Evolutionary conservation across 331 rosid genomes (phyloP), one percentile per base, ranked within the genome.

Genomic region (Malus hybrid): DNA sequence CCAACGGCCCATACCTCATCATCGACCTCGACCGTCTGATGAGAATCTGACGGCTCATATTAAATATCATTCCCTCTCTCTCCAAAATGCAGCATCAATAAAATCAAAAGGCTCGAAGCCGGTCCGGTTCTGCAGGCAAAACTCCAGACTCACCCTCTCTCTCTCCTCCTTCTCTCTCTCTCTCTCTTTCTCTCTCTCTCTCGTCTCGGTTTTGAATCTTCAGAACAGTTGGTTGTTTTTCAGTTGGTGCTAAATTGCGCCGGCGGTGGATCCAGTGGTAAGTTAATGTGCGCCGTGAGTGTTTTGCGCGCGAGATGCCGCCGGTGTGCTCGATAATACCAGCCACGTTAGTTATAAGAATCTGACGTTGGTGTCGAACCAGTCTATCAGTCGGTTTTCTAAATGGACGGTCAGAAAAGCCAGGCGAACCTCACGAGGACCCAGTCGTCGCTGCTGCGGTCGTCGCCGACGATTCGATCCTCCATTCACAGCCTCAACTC

Each of bases 381-480:
- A 11, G 42, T 57, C 69, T 4, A 60, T 52, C 56, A 69, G 44
- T 52, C 20, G 20, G 33, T 63, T 55, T 15, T 46, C 62, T 48
- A 15, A 5, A 92, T 92, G 97, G 97, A 92, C 79, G 81, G 91
- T 50, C 93, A 82, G 83, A 90, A 83, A 83, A 85, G 93, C 68
- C 93, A 83, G 74, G 69, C 89, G 63, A 92, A 90, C 88, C 97
- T 94, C 19, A 87, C 97, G 28, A 76, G 99, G 67, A 95, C 91
- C 55, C 93, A 92, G 63, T 95, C 99, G 11, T 94, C 97, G 10
- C 90, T 95, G 10, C 98, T 91, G n/a, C 92, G 91, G 14, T 89
- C 96, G 2, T 92, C 99, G 2, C 92, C 96, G 15, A 90, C 97
- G 67, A 86, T 94, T 79, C 96, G 99, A 81, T 92, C 97, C 32